Conservation (phyloP, 257 asterid genomes). For the Solanum virginianum region DNA sequence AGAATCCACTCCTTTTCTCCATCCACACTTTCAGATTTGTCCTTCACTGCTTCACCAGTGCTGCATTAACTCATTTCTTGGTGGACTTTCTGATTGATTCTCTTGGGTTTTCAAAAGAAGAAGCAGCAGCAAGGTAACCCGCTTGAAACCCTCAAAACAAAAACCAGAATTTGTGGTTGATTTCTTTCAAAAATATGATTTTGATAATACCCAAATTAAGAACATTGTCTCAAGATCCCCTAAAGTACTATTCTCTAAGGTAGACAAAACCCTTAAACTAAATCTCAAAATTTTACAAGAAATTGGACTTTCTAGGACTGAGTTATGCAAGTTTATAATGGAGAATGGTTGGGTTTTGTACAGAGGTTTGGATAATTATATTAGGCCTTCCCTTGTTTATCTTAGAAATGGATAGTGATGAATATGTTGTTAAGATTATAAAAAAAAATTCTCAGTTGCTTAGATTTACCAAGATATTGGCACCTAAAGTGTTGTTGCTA, state of each 20-base stretch:
- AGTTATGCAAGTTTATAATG: background rate
- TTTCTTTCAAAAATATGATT: no score
- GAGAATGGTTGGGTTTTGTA: background rate
- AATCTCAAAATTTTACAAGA: background rate
- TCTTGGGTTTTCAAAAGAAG: no score
- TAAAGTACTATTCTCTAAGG: background rate
- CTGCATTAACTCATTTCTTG: no score
- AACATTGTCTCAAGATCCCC: no score
- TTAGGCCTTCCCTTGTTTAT: background rate
- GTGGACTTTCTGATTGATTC: no score
- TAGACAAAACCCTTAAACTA: conserved; percentile 8
- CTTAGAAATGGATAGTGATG: conserved; percentile 1
- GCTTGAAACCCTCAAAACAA: no score
- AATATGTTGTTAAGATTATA: background rate
- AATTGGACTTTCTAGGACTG: background rate
- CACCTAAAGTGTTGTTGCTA: background rate
- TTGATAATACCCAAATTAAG: no score
- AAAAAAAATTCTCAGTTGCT: background rate
- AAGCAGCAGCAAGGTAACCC: no score
- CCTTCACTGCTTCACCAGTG: no score
- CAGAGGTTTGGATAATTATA: background rate
- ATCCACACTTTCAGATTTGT: no score
- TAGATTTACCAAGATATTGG: background rate
- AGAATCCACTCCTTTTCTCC: no score
- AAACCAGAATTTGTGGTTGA: no score